These are phyloP conservation scores for Mortierella polycephala DNA, from an alignment of 371 early-diverging fungal genomes.

Conservation along the genomic window DNA sequence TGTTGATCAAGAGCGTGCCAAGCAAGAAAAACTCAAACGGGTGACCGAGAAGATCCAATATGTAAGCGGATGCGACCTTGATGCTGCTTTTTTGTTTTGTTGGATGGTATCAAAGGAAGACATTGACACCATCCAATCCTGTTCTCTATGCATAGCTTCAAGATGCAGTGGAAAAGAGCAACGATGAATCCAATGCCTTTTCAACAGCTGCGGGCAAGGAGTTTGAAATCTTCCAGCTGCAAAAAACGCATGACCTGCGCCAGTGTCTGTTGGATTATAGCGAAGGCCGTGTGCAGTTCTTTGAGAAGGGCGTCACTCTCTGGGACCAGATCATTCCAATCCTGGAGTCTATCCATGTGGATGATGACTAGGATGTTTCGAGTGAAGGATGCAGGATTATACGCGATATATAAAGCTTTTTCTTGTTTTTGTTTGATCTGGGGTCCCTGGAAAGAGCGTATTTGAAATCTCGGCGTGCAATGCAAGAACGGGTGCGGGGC, in stretches of 20 bases:
- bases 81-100: background rate
- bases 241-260: constrained; percentile 86
- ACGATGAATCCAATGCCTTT: constrained; percentile 76
- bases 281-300: constrained; percentile 82
- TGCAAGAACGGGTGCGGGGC: too few species aligned
- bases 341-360: constrained; percentile 58
- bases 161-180: constrained; percentile 80
- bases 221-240: constrained; percentile 77
- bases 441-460: too few species aligned
- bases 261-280: constrained; percentile 77
- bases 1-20: constrained; percentile 84
- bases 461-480: too few species aligned
- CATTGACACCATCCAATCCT: too few species aligned
- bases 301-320: constrained; percentile 72
- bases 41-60: constrained; percentile 81
- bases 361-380: constrained; percentile 19
- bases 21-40: constrained; percentile 79
- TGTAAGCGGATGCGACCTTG: constrained; percentile 54
- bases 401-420: too few species aligned
- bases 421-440: too few species aligned
- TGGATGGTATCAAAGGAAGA: background rate
- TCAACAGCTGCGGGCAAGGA: constrained; percentile 86
- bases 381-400: too few species aligned
- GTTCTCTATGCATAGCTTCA: constrained; percentile 65
- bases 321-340: constrained; percentile 78